Conservation (phyloP, 106 monocot genomes). For the Allium fistulosum region DNA sequence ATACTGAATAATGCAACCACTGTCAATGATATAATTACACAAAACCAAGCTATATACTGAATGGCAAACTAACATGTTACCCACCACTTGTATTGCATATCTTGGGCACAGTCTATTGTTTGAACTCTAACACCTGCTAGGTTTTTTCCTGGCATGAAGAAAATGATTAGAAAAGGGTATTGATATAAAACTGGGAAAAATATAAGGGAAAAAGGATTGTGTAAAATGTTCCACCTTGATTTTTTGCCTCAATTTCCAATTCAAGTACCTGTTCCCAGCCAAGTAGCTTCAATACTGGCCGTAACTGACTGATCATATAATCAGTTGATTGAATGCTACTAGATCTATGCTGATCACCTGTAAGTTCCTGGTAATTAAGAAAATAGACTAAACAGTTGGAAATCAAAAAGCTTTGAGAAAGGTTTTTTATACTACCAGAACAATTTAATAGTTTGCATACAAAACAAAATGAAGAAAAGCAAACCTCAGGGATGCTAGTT, state of each 20-base stretch:
- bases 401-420: neutral
- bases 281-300: conserved; percentile 28
- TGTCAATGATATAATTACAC: no score
- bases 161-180: conserved; percentile 2
- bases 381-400: neutral
- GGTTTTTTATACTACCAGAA: no score
- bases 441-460: neutral
- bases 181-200: neutral
- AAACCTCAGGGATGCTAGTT: conserved; percentile 13
- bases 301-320: conserved; percentile 26
- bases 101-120: conserved; percentile 18
- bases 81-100: conserved; percentile 41
- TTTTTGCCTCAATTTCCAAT: conserved; percentile 47
- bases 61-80: neutral
- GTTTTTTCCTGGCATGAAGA: conserved; percentile 26
- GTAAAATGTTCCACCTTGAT: conserved; percentile 33
- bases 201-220: no score
- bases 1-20: no score
- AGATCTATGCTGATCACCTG: conserved; percentile 18
- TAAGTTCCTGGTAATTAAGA: conserved; percentile 15
- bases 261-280: conserved; percentile 39
- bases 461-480: neutral
- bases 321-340: conserved; percentile 16
- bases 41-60: no score
- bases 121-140: conserved; percentile 32